Evolutionary conservation across 805 yeast genomes (phyloP), one percentile per base, ranked within the genome.

Genomic region (Pichia manshurica): DNA sequence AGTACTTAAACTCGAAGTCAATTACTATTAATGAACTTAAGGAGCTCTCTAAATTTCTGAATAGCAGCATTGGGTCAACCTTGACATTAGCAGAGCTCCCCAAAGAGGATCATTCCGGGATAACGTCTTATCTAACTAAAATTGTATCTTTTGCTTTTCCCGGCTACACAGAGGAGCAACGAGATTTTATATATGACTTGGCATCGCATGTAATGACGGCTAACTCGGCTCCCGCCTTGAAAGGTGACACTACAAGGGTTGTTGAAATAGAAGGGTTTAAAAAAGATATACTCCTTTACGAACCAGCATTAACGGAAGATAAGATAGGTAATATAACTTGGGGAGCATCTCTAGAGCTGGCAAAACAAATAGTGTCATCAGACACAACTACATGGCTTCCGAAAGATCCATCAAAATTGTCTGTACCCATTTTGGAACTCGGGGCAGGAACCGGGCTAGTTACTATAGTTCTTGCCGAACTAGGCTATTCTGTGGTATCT

Each of bases 381-480:
- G 42, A 51, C 1, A 22, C 42, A 9, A 32, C 45, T 2, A 35
- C 63, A n/a, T 29, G 40, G 40, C 23, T 37, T 21, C 25, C 25
- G 8, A 20, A 37, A 20, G 12, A 7, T 37, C 12, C 23, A 37
- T 3, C 5, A 2, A 19, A 37, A 1, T 6, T 19, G 2, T 5
- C 31, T 8, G 65, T 60, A 35, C 74, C 62, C 4, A 57, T 82
- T 0, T 61, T 86, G 25, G 99, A 91, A 58, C 67, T 93, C n/a
- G 99, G 99, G 0, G 74, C 98, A 0, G 99, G 99, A 0, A 93
- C 99, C 0, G 99, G 99, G 0, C 70, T 91, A 15, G 84, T 82
- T 3, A 97, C 98, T 0, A 84, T 93, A 32, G 72, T 82, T 0
- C 72, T 86, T 47, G 77, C 76, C 0, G 48, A 71, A 8, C 56